These are phyloP conservation scores for Yamadazyma akitaensis DNA, from an alignment of 805 yeast species.

Conservation along the genomic window DNA sequence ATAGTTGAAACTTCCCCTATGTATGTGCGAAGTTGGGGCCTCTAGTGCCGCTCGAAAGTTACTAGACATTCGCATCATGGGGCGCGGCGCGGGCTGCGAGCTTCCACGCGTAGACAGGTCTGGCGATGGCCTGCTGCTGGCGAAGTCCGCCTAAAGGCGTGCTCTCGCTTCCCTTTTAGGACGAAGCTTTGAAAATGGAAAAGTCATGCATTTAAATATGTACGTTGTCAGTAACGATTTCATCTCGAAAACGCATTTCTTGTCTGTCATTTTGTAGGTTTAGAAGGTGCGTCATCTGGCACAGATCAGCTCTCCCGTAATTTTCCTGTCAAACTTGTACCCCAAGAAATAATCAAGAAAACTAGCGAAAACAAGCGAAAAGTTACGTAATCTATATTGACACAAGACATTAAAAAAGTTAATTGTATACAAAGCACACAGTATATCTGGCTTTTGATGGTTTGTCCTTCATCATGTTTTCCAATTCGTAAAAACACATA, in stretches of 20 bases:
- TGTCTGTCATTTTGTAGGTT: too few relatives aligned
- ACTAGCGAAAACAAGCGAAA: not conserved
- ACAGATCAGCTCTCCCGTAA: too few relatives aligned
- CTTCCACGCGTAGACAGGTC: not conserved
- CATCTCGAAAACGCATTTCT: too few relatives aligned
- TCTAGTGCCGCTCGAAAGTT: not conserved
- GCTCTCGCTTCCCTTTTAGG: too few relatives aligned
- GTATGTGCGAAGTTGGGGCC: slow-evolving; percentile 1
- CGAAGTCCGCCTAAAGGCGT: not conserved
- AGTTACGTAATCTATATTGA: not conserved
- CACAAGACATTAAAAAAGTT: not conserved
- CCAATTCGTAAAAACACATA: too few relatives aligned
- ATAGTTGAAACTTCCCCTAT: not conserved
- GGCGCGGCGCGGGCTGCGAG: not conserved
- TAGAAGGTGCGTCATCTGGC: too few relatives aligned
- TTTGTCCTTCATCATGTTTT: too few relatives aligned
- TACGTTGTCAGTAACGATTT: too few relatives aligned
- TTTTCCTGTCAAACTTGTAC: not conserved
- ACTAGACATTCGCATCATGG: not conserved
- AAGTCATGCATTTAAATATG: too few relatives aligned
- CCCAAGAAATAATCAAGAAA: not conserved
- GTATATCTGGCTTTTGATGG: too few relatives aligned
- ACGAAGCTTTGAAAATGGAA: too few relatives aligned
- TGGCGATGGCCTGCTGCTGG: not conserved
- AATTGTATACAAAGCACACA: not conserved